Evolutionary conservation across 75 land plant genomes (phyloP).

Genomic region (Selaginella tamariscina): DNA sequence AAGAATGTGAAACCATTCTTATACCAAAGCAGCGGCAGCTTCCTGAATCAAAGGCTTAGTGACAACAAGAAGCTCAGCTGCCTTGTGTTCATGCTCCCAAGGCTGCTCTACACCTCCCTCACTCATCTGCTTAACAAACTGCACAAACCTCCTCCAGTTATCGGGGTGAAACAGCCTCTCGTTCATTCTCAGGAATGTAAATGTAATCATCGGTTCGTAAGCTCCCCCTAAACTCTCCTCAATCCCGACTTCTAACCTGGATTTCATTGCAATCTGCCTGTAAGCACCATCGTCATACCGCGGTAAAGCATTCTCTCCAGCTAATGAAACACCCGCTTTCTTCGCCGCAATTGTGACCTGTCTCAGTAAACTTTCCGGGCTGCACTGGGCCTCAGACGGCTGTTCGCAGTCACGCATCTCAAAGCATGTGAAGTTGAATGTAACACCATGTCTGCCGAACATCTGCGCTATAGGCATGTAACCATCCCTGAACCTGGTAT

Average conservation of each 20-base stretch:
- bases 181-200: constrained; percentile 9
- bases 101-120: not conserved
- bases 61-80: not conserved
- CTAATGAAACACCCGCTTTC: constrained; percentile 41
- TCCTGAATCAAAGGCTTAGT: not conserved
- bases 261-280: constrained; percentile 38
- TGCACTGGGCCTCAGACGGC: constrained; percentile 49
- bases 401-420: constrained; percentile 86
- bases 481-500: constrained; percentile 66
- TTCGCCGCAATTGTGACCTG: constrained; percentile 57
- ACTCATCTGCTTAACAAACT: not conserved
- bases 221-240: constrained; percentile 3
- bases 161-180: constrained; percentile 11
- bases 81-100: constrained; percentile 7
- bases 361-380: constrained; percentile 59
- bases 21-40: not conserved
- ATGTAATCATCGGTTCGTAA: not conserved
- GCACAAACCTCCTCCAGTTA: constrained; percentile 6
- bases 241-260: constrained; percentile 7
- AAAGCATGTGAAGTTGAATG: constrained; percentile 87
- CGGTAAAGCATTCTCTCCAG: constrained; percentile 89
- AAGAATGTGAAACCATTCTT: not conserved
- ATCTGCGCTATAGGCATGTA: constrained; percentile 63
- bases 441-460: constrained; percentile 51
- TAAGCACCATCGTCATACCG: constrained; percentile 64